Conservation (phyloP, 2,329 filamentous ascomycete species). For the Neonectria faginata region DNA sequence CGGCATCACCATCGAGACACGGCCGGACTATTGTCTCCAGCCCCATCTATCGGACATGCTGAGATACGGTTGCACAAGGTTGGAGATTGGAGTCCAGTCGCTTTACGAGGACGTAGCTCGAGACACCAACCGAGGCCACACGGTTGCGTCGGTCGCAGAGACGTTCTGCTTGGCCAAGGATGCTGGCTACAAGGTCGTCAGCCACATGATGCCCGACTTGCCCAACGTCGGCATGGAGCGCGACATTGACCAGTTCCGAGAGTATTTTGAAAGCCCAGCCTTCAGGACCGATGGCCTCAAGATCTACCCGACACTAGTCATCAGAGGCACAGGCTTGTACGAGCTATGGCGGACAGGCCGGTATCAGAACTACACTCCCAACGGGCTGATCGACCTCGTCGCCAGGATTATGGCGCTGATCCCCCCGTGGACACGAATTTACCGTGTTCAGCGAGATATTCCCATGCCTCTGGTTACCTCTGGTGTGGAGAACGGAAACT, state of each 20-base stretch:
- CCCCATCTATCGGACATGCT: constrained; percentile 97
- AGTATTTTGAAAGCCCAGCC: constrained; percentile 96
- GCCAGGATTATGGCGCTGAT: constrained; percentile 95
- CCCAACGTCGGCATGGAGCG: constrained; percentile 99
- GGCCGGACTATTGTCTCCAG: constrained; percentile 95
- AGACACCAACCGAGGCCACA: constrained; percentile 97
- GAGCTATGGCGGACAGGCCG: constrained; percentile 96
- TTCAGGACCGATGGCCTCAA: constrained; percentile 98
- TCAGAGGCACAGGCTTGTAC: constrained; percentile 94
- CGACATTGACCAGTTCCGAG: constrained; percentile 94
- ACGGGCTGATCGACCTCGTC: constrained; percentile 93
- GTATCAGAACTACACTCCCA: constrained; percentile 99
- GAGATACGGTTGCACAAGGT: constrained; percentile 93
- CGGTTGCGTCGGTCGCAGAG: constrained; percentile 92
- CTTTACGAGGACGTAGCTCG: constrained; percentile 98
- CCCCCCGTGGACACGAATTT: constrained; percentile 97
- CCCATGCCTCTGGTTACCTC: constrained; percentile 99
- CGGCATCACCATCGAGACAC: constrained; percentile 97
- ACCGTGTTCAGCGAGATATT: constrained; percentile 97
- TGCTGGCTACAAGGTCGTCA: constrained; percentile 98
- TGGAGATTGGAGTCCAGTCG: constrained; percentile 96
- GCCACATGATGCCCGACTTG: constrained; percentile 99
- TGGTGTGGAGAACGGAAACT: constrained; percentile 96
- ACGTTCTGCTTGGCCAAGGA: constrained; percentile 98
- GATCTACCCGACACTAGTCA: constrained; percentile 97